Evolutionary conservation across 345 rosid species (phyloP).

Genomic region (Barbarea vulgaris): DNA sequence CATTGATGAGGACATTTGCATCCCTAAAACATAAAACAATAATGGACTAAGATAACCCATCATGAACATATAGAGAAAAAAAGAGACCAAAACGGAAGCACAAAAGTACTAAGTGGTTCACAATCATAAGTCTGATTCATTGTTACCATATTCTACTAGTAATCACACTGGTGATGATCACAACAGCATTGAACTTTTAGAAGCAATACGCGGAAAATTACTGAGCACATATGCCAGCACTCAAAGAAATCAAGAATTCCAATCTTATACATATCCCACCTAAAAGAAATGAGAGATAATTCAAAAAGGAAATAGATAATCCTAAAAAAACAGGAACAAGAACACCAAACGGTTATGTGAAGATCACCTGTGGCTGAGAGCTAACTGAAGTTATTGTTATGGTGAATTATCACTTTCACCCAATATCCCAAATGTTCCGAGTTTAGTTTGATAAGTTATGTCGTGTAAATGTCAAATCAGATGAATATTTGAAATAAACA

Average conservation of each 20-base stretch:
- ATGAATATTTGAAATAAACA: neutral
- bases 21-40: slow-evolving; percentile 59
- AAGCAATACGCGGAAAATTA: slow-evolving; percentile 2
- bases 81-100: neutral
- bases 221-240: neutral
- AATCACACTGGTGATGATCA: slow-evolving; percentile 13
- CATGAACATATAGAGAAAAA: slow-evolving; percentile 1
- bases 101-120: slow-evolving; percentile 2
- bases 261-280: neutral
- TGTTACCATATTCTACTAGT: neutral
- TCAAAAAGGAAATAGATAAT: neutral
- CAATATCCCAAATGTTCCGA: neutral
- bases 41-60: slow-evolving; percentile 14
- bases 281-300: neutral
- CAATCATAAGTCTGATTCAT: neutral
- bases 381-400: neutral
- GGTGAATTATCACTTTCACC: slow-evolving; percentile 1
- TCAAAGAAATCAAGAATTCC: neutral
- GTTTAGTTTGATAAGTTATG: neutral
- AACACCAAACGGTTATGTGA: neutral
- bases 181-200: slow-evolving; percentile 5
- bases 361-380: neutral
- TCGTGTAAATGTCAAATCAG: slow-evolving; percentile 1
- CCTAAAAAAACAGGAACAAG: slow-evolving; percentile 2
- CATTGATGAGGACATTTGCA: slow-evolving; percentile 53